Percentiles rank a stretch among this genome's conserved stretches.
These are phyloP conservation scores for Magnaporthiopsis incrustans DNA, from an alignment of 2,329 filamentous ascomycete genomes.

Conservation along the genomic window DNA sequence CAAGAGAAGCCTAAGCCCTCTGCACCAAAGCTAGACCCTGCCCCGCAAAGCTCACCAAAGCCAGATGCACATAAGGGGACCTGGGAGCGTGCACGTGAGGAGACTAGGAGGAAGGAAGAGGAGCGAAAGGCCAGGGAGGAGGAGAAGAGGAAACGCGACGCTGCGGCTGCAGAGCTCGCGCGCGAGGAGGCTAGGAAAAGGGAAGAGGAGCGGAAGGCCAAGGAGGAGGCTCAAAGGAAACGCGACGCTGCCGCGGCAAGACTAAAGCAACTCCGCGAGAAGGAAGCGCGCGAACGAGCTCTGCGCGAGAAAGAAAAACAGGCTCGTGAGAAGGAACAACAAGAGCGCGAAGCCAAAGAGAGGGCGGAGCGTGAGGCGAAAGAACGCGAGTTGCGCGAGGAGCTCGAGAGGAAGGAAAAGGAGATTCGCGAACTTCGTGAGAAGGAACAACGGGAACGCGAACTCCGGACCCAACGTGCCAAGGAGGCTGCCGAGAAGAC, in stretches of 20 bases:
- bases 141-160: conserved; percentile 51
- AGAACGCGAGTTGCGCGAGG: conserved; percentile 25
- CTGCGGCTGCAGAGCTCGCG: conserved; percentile 54
- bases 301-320: conserved; percentile 22
- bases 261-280: conserved; percentile 47
- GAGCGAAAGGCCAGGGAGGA: conserved; percentile 54
- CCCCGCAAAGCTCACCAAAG: conserved; percentile 18
- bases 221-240: conserved; percentile 52
- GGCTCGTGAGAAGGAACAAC: too few relatives aligned
- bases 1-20: conserved; percentile 18
- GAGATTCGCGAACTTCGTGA: conserved; percentile 23
- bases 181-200: conserved; percentile 56
- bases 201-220: conserved; percentile 55
- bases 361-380: conserved; percentile 19
- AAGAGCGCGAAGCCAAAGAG: conserved; percentile 21
- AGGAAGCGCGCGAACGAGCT: conserved; percentile 39
- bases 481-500: conserved; percentile 41
- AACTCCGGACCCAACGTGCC: conserved; percentile 27
- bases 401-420: conserved; percentile 28
- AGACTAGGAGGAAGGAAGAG: conserved; percentile 55
- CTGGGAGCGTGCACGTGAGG: conserved; percentile 64
- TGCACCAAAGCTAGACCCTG: conserved; percentile 17
- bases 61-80: conserved; percentile 36
- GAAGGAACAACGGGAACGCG: conserved; percentile 22
- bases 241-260: conserved; percentile 47